These are phyloP conservation scores for Pterocarpus santalinus DNA, from an alignment of 306 rosid genomes.

Conservation along the genomic window DNA sequence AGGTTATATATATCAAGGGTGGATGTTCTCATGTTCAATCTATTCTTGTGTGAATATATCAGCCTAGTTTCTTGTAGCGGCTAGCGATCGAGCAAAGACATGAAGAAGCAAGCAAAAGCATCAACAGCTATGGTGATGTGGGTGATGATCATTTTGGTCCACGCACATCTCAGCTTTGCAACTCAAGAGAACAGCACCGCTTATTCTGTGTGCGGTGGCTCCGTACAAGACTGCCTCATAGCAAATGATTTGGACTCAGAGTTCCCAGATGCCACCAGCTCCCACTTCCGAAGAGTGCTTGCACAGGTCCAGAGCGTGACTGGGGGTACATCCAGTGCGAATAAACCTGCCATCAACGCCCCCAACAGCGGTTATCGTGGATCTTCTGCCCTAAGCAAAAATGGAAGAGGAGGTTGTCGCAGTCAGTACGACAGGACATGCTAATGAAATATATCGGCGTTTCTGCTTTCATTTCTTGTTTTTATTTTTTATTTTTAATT, in stretches of 20 bases:
- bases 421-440: no score
- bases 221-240: no score
- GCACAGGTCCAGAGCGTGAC: neutral
- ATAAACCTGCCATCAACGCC: no score
- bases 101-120: neutral
- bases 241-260: neutral
- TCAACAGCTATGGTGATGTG: neutral
- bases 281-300: neutral
- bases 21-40: neutral
- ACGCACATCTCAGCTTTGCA: neutral
- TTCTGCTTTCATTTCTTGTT: no score
- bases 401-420: no score
- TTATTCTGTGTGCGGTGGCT: no score
- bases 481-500: no score
- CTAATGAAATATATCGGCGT: no score
- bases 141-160: neutral
- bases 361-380: no score
- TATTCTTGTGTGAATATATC: neutral
- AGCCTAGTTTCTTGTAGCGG: neutral
- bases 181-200: neutral
- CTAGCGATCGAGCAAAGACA: neutral
- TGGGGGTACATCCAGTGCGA: no score
- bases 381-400: no score
- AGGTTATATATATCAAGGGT: neutral
- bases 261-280: neutral